Base-by-base conservation (phyloP, 768 basidiomycete species). In the Erythrobasidium yunnanense region DNA sequence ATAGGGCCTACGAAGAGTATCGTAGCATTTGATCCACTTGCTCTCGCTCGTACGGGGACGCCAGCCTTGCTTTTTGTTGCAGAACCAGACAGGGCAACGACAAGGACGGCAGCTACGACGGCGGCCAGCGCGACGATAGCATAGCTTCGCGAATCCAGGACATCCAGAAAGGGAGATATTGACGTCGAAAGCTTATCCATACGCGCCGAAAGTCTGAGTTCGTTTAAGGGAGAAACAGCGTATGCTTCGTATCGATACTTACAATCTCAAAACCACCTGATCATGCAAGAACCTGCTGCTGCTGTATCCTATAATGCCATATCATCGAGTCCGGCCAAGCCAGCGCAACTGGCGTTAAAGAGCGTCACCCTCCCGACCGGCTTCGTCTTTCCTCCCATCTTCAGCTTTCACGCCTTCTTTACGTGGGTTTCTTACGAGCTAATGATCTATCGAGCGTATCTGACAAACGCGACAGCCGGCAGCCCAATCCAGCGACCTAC, bases 401-500 rank as follows among this genome's bases (percentile, higher is more conserved):
- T 50, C 60, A 30, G 29, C 18, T 63, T 63, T 63, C 60, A 29
- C 27, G 60, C 60, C 42, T 63, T 63, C 60, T 63, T 63, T 32
- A 63, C 60, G 60, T 63, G 25, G 25, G 60, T 51, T 25, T 20
- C 32, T 15, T 4, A 35, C 33, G 20, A 34, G 11, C 7, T 27
- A 30, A 11, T 8, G n/a, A 52, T 30, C n/a, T 4, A 6, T 22
- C 29, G n/a, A 27, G 30, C 23, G 25, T 18, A 6, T 29, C 27
- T 13, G 22, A 29, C 20, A 18, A 35, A 4, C 25, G 54, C 11
- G n/a, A 3, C 67, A 78, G 77, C 4, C 71, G 74, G 6, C 79
- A 79, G 66, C 77, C 78, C 0, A 78, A 78, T 66, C 74, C 76
- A 0, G 66, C 73, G 22, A 78, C 77, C 2, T 73, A 73, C 45